A percentile compares a stretch with the other conserved stretches of the same genome.
phyloP scores from a whole-genome alignment of 2,329 filamentous ascomycete genomes.

The Teratosphaeria epicoccoides region DNA sequence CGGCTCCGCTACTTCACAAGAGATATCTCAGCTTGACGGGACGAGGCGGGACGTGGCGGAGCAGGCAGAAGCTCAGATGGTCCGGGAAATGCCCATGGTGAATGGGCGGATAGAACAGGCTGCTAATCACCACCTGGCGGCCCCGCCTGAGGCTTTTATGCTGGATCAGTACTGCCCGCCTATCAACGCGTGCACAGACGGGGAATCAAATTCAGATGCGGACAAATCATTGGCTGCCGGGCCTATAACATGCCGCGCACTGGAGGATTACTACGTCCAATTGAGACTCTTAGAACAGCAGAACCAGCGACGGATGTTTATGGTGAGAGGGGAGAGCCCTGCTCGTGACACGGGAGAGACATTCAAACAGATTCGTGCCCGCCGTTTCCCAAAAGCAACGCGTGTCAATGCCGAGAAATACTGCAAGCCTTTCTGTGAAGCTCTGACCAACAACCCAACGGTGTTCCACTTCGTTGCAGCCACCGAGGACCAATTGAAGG shows the following conservation, averaged over 20 bases:
- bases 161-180: too few species aligned
- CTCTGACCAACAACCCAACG: constrained; percentile 82
- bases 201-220: too few species aligned
- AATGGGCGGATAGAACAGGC: too few species aligned
- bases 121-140: too few species aligned
- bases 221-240: too few species aligned
- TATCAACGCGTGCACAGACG: too few species aligned
- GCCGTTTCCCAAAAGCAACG: constrained; percentile 13
- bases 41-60: too few species aligned
- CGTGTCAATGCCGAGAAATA: constrained; percentile 20
- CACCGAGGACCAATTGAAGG: constrained; percentile 61
- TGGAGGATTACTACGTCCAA: constrained; percentile 78
- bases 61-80: too few species aligned
- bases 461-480: constrained; percentile 82
- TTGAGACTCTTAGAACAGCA: constrained; percentile 58
- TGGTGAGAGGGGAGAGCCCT: neutral
- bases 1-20: neutral
- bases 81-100: too few species aligned
- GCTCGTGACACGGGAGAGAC: neutral
- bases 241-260: constrained; percentile 46
- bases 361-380: neutral
- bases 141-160: too few species aligned
- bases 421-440: constrained; percentile 51
- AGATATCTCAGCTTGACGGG: neutral
- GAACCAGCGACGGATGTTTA: constrained; percentile 1